These are phyloP conservation scores for Trichoderma asperelloides DNA, from an alignment of 495 filamentous ascomycete species.

Conservation along the genomic window DNA sequence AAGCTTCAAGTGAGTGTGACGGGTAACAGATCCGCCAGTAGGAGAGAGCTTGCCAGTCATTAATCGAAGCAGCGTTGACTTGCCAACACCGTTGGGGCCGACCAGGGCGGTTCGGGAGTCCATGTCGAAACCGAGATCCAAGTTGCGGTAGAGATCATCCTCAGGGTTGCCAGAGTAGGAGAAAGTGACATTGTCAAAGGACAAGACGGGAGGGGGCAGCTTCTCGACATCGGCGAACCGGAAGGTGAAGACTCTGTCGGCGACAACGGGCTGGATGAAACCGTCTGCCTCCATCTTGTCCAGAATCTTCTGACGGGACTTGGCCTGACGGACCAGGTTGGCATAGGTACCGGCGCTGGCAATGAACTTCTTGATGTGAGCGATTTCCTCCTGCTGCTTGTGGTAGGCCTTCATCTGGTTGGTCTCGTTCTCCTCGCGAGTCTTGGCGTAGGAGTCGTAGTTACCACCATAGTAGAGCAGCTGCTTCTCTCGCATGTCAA, in stretches of 20 bases:
- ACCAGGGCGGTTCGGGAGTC: slow-evolving; percentile 95
- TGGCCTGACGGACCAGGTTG: slow-evolving; percentile 97
- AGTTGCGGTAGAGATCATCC: slow-evolving; percentile 90
- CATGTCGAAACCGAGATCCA: slow-evolving; percentile 99
- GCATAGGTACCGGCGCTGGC: slow-evolving; percentile 99
- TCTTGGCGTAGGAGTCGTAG: slow-evolving; percentile 98
- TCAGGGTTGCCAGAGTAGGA: slow-evolving; percentile 85
- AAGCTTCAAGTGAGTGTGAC: slow-evolving; percentile 97
- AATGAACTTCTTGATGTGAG: slow-evolving; percentile 99
- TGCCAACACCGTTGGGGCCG: slow-evolving; percentile 98
- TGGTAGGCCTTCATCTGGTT: slow-evolving; percentile 98
- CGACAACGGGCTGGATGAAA: slow-evolving; percentile 82
- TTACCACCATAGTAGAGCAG: slow-evolving; percentile 99
- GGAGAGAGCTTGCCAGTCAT: slow-evolving; percentile 96
- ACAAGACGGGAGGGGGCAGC: slow-evolving; percentile 89
- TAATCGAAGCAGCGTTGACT: slow-evolving; percentile 93
- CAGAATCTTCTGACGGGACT: slow-evolving; percentile 98
- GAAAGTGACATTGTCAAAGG: slow-evolving; percentile 95
- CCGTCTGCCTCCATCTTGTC: slow-evolving; percentile 99
- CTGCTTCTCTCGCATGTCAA: slow-evolving; percentile 87
- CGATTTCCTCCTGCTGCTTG: slow-evolving; percentile 99
- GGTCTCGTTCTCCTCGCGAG: slow-evolving; percentile 82
- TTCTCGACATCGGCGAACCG: slow-evolving; percentile 98
- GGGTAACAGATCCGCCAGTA: slow-evolving; percentile 67
- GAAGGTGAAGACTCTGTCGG: slow-evolving; percentile 93